These are phyloP conservation scores for Glonium stellatum DNA, from an alignment of 495 filamentous ascomycete genomes.

Conservation along the genomic window DNA sequence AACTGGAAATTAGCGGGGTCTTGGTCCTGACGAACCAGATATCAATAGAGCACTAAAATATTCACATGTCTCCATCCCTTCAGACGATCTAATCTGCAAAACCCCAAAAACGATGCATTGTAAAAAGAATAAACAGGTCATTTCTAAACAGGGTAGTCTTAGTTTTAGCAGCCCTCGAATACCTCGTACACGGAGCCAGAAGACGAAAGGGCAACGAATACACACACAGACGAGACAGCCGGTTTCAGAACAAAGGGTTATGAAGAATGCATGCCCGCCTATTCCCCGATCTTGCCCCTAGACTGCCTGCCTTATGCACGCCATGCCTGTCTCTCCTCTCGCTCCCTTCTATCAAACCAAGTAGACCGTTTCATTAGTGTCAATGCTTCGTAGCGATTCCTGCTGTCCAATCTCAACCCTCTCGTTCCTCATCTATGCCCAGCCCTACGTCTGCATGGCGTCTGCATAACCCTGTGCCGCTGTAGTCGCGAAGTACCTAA, in stretches of 20 bases:
- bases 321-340: conserved; percentile 6
- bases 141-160: conserved; percentile 19
- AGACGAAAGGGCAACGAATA: conserved; percentile 3
- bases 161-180: neutral
- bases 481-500: conserved; percentile 85
- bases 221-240: conserved; percentile 5
- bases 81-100: neutral
- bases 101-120: conserved; percentile 13
- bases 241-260: neutral
- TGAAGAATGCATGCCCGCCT: conserved; percentile 4
- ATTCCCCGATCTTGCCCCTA: neutral
- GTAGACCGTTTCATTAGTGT: conserved; percentile 18
- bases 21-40: neutral
- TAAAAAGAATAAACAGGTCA: conserved; percentile 1
- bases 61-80: neutral
- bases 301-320: conserved; percentile 5
- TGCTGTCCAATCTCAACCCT: conserved; percentile 7
- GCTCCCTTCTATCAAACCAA: conserved; percentile 12
- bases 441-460: conserved; percentile 27
- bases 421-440: neutral
- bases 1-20: neutral
- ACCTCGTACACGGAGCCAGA: conserved; percentile 5
- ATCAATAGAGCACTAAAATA: too few species aligned
- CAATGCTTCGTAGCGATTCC: conserved; percentile 24
- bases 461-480: conserved; percentile 42